A percentile compares a stretch with the other conserved stretches of the same genome.
phyloP scores from a whole-genome alignment of 345 rosid species.

The Luvunga scandens region DNA sequence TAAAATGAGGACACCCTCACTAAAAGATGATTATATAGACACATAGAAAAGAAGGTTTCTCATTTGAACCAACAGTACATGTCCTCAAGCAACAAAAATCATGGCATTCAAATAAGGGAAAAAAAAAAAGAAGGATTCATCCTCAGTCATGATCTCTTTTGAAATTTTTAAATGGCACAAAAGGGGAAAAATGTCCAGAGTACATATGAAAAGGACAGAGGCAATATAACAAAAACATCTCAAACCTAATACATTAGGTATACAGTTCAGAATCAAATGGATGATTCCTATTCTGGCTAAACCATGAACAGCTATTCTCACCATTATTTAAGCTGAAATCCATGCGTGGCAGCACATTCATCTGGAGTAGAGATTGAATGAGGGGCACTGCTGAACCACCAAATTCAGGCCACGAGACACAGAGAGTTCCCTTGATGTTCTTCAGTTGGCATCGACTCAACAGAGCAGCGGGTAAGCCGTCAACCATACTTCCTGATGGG shows the following conservation, averaged over 20 bases:
- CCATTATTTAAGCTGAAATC: conserved; percentile 25
- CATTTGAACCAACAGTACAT: no score
- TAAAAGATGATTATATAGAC: no score
- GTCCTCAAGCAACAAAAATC: neutral
- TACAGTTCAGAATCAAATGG: conserved; percentile 59
- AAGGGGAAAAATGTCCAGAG: neutral
- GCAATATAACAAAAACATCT: neutral
- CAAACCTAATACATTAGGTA: conserved; percentile 33
- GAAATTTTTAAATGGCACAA: neutral
- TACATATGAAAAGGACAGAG: neutral
- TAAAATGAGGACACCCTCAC: no score
- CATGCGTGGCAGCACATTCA: conserved; percentile 44
- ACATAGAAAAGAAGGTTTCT: no score
- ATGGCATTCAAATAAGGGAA: neutral
- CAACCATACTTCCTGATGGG: conserved; percentile 86
- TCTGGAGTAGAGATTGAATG: conserved; percentile 45
- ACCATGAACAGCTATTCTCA: conserved; percentile 22
- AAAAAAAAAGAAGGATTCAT: neutral
- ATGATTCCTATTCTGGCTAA: conserved; percentile 36
- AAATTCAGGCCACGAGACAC: conserved; percentile 78
- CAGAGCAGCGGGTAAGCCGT: conserved; percentile 83
- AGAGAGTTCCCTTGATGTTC: conserved; percentile 69
- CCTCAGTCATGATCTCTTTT: neutral
- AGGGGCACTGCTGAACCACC: conserved; percentile 52
- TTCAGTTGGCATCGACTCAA: conserved; percentile 69